A percentile compares a stretch with the other conserved stretches of the same genome.
Evolutionary conservation across 306 rosid genomes (phyloP).

Genomic region (Crotalaria pallida): DNA sequence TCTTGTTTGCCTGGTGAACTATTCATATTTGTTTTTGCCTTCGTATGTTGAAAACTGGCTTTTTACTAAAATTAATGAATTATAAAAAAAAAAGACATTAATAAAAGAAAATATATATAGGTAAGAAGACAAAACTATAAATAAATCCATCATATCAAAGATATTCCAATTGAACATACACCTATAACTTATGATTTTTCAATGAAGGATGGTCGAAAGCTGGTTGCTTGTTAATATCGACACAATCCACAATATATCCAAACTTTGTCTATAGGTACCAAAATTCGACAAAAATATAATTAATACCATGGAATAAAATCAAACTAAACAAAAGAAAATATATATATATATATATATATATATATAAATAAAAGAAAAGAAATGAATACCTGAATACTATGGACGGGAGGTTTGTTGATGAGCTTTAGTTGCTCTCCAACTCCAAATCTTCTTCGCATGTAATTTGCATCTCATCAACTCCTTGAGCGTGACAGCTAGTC

Average conservation of each 20-base stretch:
- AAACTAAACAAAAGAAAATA: not conserved
- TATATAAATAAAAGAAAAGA: not conserved
- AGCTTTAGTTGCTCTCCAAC: not conserved
- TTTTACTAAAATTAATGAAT: not conserved
- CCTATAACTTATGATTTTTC: not conserved
- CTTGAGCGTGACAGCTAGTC: not conserved
- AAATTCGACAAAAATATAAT: no score
- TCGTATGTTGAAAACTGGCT: not conserved
- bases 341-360: no score
- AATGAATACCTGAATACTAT: conserved; percentile 10
- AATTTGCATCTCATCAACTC: not conserved
- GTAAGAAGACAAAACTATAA: not conserved
- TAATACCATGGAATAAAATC: not conserved
- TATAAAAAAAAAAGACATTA: not conserved
- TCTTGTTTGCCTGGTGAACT: not conserved
- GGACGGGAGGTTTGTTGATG: not conserved
- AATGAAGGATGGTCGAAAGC: not conserved
- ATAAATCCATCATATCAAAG: not conserved
- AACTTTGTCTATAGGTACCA: not conserved
- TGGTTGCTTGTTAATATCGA: conserved; percentile 12
- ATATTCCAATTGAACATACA: not conserved
- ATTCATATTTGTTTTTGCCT: not conserved
- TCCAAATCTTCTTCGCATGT: conserved; percentile 8
- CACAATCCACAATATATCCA: conserved; percentile 2
- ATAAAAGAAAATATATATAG: not conserved